A percentile compares a stretch with the other conserved stretches of the same genome.
These are phyloP conservation scores for Plasmodium fragile DNA, from an alignment of 169 alveolate species.

Conservation along the genomic window DNA sequence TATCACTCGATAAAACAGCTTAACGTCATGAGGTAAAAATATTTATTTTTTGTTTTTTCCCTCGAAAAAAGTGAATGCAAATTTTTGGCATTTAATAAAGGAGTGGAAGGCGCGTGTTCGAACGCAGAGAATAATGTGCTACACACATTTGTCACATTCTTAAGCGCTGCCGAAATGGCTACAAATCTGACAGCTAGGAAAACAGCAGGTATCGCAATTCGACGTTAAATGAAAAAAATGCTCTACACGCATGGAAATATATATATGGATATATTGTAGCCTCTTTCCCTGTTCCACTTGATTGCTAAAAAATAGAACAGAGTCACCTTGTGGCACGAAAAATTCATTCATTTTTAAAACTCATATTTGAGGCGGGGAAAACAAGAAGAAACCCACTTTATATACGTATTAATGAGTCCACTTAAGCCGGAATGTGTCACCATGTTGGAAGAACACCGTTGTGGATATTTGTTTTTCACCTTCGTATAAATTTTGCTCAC, in stretches of 20 bases:
- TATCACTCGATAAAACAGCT: not conserved
- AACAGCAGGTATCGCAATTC: not conserved
- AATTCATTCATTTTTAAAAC: not conserved
- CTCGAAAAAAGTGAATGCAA: not conserved
- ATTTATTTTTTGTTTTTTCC: not conserved
- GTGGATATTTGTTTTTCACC: not conserved
- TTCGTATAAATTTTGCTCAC: not conserved
- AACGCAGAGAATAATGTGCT: not conserved
- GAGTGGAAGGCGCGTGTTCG: not conserved
- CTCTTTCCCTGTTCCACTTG: not conserved
- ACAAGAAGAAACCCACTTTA: not conserved
- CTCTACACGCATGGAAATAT: not conserved
- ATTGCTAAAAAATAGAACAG: not conserved
- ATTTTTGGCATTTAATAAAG: slow-evolving; percentile 49
- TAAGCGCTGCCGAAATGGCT: not conserved
- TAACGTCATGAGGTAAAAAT: not conserved
- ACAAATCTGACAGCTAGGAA: not conserved
- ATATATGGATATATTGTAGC: not conserved
- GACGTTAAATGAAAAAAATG: not conserved
- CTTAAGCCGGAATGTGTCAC: not conserved
- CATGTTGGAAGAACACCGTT: not conserved
- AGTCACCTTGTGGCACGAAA: not conserved
- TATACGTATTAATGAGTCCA: not conserved
- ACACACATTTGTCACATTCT: not conserved
- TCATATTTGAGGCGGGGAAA: not conserved